phyloP scores from a whole-genome alignment of 2,329 filamentous ascomycete species.

The Didymella segeticola region DNA sequence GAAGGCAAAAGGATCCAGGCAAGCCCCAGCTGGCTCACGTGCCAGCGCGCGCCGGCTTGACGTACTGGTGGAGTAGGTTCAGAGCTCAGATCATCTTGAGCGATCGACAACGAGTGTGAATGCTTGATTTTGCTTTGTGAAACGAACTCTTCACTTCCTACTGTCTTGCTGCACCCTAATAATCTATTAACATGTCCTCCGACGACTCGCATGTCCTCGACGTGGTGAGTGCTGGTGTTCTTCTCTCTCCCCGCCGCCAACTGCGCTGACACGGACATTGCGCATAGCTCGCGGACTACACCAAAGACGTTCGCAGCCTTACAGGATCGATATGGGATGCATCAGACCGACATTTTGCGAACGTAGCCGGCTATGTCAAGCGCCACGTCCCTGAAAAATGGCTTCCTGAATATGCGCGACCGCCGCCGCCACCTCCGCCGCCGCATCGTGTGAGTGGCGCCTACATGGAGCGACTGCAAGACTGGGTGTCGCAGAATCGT shows the following conservation, averaged over 20 bases:
- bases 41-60: slow-evolving; percentile 10
- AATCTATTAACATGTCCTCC: slow-evolving; percentile 68
- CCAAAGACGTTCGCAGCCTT: slow-evolving; percentile 73
- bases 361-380: slow-evolving; percentile 73
- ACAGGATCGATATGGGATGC: slow-evolving; percentile 77
- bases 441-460: slow-evolving; percentile 52
- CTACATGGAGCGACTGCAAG: slow-evolving; percentile 65
- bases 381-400: slow-evolving; percentile 72
- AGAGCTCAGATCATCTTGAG: background rate
- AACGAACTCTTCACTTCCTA: background rate
- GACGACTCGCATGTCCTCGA: slow-evolving; percentile 82
- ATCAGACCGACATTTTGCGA: slow-evolving; percentile 81
- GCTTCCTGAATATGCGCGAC: slow-evolving; percentile 73
- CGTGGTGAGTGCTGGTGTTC: slow-evolving; percentile 63
- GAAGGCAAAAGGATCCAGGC: slow-evolving; percentile 14
- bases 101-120: background rate
- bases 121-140: background rate
- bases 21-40: slow-evolving; percentile 15
- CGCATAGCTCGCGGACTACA: slow-evolving; percentile 63
- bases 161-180: background rate
- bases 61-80: slow-evolving; percentile 3
- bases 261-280: slow-evolving; percentile 21
- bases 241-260: slow-evolving; percentile 12
- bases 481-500: slow-evolving; percentile 77
- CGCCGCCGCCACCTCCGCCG: slow-evolving; percentile 59